phyloP scores from a whole-genome alignment of 108 stramenopile genomes.

The Chaetoceros muelleri region DNA sequence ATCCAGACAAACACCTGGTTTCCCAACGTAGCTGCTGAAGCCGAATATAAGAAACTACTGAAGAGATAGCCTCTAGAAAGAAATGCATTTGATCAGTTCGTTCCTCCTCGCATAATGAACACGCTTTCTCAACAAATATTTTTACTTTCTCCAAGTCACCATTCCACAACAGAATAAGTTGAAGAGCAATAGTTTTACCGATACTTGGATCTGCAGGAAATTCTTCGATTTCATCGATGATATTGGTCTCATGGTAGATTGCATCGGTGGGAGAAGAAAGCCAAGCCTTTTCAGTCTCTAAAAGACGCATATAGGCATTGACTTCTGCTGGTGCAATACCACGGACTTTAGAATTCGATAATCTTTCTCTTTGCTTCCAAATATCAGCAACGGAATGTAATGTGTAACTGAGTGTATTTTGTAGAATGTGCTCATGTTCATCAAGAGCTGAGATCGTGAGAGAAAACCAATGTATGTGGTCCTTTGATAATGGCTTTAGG shows the following conservation, averaged over 20 bases:
- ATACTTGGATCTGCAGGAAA: too few relatives aligned
- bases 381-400: not conserved
- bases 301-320: conserved; percentile 12
- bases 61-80: too few relatives aligned
- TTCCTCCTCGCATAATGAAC: too few relatives aligned
- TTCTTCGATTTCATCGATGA: too few relatives aligned
- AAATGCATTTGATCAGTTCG: too few relatives aligned
- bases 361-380: not conserved
- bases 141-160: not conserved
- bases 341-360: not conserved
- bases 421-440: too few relatives aligned
- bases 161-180: not conserved
- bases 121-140: too few relatives aligned
- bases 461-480: not conserved
- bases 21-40: not conserved
- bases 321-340: not conserved
- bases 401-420: too few relatives aligned
- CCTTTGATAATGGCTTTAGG: conserved; percentile 18
- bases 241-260: too few relatives aligned
- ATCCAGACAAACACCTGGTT: too few relatives aligned
- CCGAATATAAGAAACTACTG: too few relatives aligned
- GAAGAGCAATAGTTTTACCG: not conserved
- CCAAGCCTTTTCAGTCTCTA: not conserved
- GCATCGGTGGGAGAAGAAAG: not conserved
- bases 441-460: conserved; percentile 12